Conservation (phyloP, 495 filamentous ascomycete species). For the Jackrogersella minutella region DNA sequence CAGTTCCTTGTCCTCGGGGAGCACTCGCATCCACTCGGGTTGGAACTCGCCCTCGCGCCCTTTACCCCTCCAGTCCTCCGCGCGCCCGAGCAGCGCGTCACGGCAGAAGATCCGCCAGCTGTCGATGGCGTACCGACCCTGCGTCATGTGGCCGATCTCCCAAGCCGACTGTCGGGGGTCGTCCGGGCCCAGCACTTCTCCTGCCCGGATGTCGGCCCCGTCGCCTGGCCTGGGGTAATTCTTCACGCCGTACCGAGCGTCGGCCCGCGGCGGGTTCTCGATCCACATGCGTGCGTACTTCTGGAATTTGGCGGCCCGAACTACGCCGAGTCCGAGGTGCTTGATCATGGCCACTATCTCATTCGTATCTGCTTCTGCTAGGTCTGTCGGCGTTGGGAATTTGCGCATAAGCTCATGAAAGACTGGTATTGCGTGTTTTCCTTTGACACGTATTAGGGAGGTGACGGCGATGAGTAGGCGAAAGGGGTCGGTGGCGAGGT, state of each 20-base stretch:
- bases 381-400: constrained; percentile 71
- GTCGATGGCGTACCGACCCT: constrained; percentile 89
- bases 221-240: constrained; percentile 71
- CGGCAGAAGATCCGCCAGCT: constrained; percentile 95
- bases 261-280: constrained; percentile 64
- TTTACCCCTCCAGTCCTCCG: constrained; percentile 67
- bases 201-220: constrained; percentile 61
- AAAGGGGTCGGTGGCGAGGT: constrained; percentile 74
- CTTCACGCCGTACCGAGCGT: constrained; percentile 67
- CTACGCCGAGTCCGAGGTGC: constrained; percentile 75
- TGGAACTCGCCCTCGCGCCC: constrained; percentile 54
- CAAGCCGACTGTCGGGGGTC: constrained; percentile 59
- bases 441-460: constrained; percentile 84
- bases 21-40: constrained; percentile 86
- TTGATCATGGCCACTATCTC: constrained; percentile 71
- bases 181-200: constrained; percentile 53
- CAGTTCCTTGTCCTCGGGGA: constrained; percentile 88
- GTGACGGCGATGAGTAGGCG: constrained; percentile 77
- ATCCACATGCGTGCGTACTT: constrained; percentile 76
- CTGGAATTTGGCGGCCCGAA: constrained; percentile 61
- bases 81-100: constrained; percentile 73
- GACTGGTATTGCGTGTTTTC: constrained; percentile 76
- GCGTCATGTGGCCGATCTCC: constrained; percentile 88
- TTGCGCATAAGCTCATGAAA: constrained; percentile 71
- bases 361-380: constrained; percentile 65